Evolutionary conservation across 179 eudicot genomes (phyloP).

Genomic region (Drosera spatulata): DNA sequence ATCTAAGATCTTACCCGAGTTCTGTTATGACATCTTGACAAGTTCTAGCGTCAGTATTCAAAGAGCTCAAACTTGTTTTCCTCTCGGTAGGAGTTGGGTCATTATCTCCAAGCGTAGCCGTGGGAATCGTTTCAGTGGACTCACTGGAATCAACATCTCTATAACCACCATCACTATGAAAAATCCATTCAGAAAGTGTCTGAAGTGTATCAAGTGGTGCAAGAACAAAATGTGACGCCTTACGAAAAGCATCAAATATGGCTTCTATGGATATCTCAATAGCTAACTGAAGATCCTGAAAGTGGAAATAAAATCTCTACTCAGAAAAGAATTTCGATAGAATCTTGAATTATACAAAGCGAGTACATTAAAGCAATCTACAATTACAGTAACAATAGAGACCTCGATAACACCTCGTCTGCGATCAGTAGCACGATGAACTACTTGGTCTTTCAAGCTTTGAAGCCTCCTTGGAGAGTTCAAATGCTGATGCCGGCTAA

Average conservation of each 20-base stretch:
- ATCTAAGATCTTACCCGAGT: conserved; percentile 56
- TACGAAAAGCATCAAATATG: conserved; percentile 64
- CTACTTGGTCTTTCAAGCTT: conserved; percentile 50
- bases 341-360: too few relatives aligned
- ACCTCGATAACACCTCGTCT: conserved; percentile 98
- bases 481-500: conserved; percentile 15
- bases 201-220: conserved; percentile 53
- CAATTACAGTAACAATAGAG: conserved; percentile 10
- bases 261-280: conserved; percentile 79
- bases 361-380: too few relatives aligned
- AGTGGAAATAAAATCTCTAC: conserved; percentile 3
- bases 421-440: conserved; percentile 83
- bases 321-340: not conserved
- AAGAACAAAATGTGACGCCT: conserved; percentile 62
- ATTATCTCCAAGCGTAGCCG: conserved; percentile 55
- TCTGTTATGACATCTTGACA: conserved; percentile 97
- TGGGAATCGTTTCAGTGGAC: conserved; percentile 28
- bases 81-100: conserved; percentile 58
- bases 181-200: conserved; percentile 40
- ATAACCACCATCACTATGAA: conserved; percentile 15
- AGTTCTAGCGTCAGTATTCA: conserved; percentile 90
- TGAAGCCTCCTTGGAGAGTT: conserved; percentile 38
- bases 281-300: conserved; percentile 83
- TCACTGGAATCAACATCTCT: conserved; percentile 11
- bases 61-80: conserved; percentile 35